phyloP scores from a whole-genome alignment of 768 basidiomycete species.

The Serendipita sp. region DNA sequence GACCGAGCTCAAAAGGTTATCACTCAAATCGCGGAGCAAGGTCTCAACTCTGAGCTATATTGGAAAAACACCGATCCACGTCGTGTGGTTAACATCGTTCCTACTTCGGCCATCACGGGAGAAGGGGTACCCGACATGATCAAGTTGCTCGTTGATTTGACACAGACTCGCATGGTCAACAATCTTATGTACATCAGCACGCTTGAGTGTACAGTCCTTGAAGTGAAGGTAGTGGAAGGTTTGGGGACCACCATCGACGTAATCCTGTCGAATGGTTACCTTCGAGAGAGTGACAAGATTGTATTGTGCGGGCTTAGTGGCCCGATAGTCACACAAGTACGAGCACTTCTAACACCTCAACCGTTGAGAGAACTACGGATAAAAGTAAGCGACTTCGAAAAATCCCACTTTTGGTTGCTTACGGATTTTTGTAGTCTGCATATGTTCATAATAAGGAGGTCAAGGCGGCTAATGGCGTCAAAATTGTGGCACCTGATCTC shows the following conservation, averaged over 20 bases:
- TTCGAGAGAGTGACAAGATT: slow-evolving; percentile 84
- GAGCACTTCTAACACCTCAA: slow-evolving; percentile 90
- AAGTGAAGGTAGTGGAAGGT: slow-evolving; percentile 97
- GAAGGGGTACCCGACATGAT: slow-evolving; percentile 99
- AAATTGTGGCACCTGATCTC: slow-evolving; percentile 85
- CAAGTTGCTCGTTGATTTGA: slow-evolving; percentile 92
- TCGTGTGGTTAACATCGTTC: slow-evolving; percentile 88
- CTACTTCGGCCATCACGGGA: slow-evolving; percentile 94
- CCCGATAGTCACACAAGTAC: slow-evolving; percentile 86
- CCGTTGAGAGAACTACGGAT: slow-evolving; percentile 89
- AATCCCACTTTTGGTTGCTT: background rate
- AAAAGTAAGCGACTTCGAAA: slow-evolving; percentile 41
- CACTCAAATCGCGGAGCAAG: slow-evolving; percentile 94
- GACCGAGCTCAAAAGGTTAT: slow-evolving; percentile 73
- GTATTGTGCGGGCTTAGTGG: slow-evolving; percentile 96
- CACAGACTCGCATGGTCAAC: slow-evolving; percentile 95
- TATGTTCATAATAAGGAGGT: slow-evolving; percentile 97
- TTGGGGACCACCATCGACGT: slow-evolving; percentile 97
- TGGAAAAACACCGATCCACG: slow-evolving; percentile 96
- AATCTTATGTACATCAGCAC: slow-evolving; percentile 96
- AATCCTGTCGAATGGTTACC: slow-evolving; percentile 82
- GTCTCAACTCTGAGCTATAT: slow-evolving; percentile 86
- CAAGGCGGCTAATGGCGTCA: slow-evolving; percentile 93
- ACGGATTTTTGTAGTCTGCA: slow-evolving; percentile 41
- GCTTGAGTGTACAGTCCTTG: slow-evolving; percentile 92